phyloP scores from a whole-genome alignment of 441 rosid genomes.

The Oxalis stricta region DNA sequence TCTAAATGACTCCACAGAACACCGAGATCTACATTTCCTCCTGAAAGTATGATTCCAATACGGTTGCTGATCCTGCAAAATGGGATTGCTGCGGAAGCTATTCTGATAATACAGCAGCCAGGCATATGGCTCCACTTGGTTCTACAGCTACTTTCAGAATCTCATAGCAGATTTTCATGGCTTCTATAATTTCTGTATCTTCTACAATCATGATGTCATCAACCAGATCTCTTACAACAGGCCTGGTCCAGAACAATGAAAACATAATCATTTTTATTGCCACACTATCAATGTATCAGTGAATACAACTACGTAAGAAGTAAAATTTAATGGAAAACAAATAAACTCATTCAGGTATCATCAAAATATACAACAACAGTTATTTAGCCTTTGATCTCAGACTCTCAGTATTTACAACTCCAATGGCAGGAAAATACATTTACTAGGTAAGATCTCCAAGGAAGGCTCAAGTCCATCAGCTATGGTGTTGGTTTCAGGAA shows the following conservation, averaged over 20 bases:
- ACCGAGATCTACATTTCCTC: slow-evolving; percentile 70
- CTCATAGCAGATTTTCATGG: slow-evolving; percentile 74
- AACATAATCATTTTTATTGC: not conserved
- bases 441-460: slow-evolving; percentile 86
- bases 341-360: too few species aligned
- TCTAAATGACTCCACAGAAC: slow-evolving; percentile 43
- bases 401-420: too few species aligned
- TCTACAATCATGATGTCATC: slow-evolving; percentile 63
- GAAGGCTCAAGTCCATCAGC: slow-evolving; percentile 88
- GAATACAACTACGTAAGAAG: too few species aligned
- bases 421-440: slow-evolving; percentile 1
- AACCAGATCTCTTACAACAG: slow-evolving; percentile 61
- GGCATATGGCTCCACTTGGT: slow-evolving; percentile 92
- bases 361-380: too few species aligned
- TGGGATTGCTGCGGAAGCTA: slow-evolving; percentile 37
- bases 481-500: slow-evolving; percentile 51
- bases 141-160: slow-evolving; percentile 74
- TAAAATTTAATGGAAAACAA: too few species aligned
- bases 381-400: too few species aligned
- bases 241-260: slow-evolving; percentile 29
- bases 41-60: slow-evolving; percentile 65
- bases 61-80: slow-evolving; percentile 38
- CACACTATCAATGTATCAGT: too few species aligned
- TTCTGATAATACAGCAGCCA: slow-evolving; percentile 70
- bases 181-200: slow-evolving; percentile 57